A percentile compares a stretch with the other conserved stretches of the same genome.
phyloP scores from a whole-genome alignment of 148 eudicot genomes.

The Rhododendron vialii region DNA sequence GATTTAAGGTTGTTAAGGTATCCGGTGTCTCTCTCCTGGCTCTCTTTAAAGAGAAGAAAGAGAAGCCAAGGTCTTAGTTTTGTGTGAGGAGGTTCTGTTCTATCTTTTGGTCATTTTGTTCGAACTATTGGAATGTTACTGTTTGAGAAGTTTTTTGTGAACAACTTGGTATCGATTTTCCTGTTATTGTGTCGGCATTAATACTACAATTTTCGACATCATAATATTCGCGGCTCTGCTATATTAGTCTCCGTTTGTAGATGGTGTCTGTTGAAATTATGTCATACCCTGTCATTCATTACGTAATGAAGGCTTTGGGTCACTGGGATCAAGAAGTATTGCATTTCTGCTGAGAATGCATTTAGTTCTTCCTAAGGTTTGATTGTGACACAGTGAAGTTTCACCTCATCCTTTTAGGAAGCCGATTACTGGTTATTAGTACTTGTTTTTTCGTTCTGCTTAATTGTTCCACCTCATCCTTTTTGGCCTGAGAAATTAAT shows the following conservation, averaged over 20 bases:
- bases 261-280: not conserved
- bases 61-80: conserved; percentile 49
- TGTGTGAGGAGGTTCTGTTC: not conserved
- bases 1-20: conserved; percentile 54
- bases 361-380: not conserved
- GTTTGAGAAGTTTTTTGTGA: not conserved
- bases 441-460: not conserved
- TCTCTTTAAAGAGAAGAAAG: conserved; percentile 53
- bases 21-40: conserved; percentile 50
- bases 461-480: not conserved
- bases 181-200: not conserved
- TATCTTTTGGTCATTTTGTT: conserved; percentile 3
- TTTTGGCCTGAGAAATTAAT: not conserved
- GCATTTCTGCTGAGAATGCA: not conserved
- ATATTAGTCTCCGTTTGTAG: not conserved
- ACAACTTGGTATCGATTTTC: not conserved
- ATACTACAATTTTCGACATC: not conserved
- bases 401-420: not conserved
- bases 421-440: not conserved
- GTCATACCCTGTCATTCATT: not conserved
- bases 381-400: not conserved
- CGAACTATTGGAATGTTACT: not conserved
- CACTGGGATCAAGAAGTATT: not conserved
- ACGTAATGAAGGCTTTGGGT: not conserved
- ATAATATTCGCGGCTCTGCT: not conserved